A percentile compares a stretch with the other conserved stretches of the same genome.
phyloP scores from a whole-genome alignment of 768 basidiomycete genomes.

The Podaxis sp. region DNA sequence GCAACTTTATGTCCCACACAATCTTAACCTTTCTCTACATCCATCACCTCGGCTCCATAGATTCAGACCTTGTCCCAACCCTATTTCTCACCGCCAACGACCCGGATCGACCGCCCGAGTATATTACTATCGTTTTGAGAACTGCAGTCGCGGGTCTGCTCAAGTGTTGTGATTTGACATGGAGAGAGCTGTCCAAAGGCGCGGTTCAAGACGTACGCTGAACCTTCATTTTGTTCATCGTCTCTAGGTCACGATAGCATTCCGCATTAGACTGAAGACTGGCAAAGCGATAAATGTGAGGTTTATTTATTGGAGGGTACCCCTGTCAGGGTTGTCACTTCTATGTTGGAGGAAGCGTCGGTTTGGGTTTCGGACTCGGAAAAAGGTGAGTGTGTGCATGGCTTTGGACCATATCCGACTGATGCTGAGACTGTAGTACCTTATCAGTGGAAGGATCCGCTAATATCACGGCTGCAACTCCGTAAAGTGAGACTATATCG shows the following conservation, averaged over 20 bases:
- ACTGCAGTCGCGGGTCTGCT: slow-evolving; percentile 66
- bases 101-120: slow-evolving; percentile 52
- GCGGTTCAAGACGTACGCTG: slow-evolving; percentile 73
- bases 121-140: slow-evolving; percentile 68
- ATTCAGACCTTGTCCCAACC: slow-evolving; percentile 48
- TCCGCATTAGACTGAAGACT: slow-evolving; percentile 70
- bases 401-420: background rate
- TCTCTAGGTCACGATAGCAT: background rate
- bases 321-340: slow-evolving; percentile 51
- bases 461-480: slow-evolving; percentile 52
- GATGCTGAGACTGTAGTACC: slow-evolving; percentile 33
- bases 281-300: slow-evolving; percentile 89
- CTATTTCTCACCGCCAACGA: slow-evolving; percentile 31
- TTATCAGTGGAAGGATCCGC: slow-evolving; percentile 47
- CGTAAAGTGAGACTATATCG: slow-evolving; percentile 47
- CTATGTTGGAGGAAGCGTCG: slow-evolving; percentile 58
- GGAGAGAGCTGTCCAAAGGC: slow-evolving; percentile 79
- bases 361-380: slow-evolving; percentile 53
- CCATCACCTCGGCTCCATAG: slow-evolving; percentile 60
- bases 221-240: slow-evolving; percentile 15
- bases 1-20: slow-evolving; percentile 83
- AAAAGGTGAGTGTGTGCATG: slow-evolving; percentile 34
- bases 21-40: slow-evolving; percentile 79
- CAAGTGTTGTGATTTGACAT: slow-evolving; percentile 81
- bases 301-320: slow-evolving; percentile 69